Base-by-base conservation (phyloP, 805 yeast genomes). In the Pichia phayaonensis region DNA sequence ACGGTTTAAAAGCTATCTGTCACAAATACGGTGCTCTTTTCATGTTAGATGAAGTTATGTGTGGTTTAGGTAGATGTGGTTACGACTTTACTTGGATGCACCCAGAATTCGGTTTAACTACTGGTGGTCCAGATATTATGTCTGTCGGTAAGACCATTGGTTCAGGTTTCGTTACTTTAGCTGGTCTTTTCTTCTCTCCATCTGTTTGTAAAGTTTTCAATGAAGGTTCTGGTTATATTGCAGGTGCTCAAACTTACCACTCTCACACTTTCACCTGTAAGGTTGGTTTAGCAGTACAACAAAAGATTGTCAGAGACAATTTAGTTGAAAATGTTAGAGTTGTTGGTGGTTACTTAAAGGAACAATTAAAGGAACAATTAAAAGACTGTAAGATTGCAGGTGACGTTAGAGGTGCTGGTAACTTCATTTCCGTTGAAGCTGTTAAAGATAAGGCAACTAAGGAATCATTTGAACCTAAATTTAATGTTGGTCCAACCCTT, bases 351-450 rank as follows among this genome's bases (percentile, higher is more conserved):
- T 63, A 72, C 52, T 55, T 77, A 57, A 77, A 71, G 53, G 58
- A 56, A 18, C 64, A 61, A 55, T 62, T 77, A 45, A 62, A 64
- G 51, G 64, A 64, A 31, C 62, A 63, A 40, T 56, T 74, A 20
- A 65, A 66, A 44, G 66, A 66, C 42, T 60, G 59, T 52, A 64
- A 64, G 47, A 68, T 72, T 47, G 80, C 72, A 22, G 86, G 84
- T 52, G 81, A 81, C 56, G 74, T 81, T 39, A 73, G 86, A 64
- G 86, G 86, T 49, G 68, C 77, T 51, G 86, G 85, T 54, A 76
- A 79, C 40, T 81, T 81, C 65, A 71, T 82, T 74, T 69, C 80
- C 5, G 58, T 81, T 44, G 86, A 81, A 62, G 68, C 79, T 47
- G 84, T 79, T 52, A 72, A 77, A 58, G 72, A 80, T 59, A 75